Percentiles rank a stretch among this genome's conserved stretches.
These are phyloP conservation scores for Starmerella sp. DNA, from an alignment of 805 yeast genomes.

Conservation along the genomic window DNA sequence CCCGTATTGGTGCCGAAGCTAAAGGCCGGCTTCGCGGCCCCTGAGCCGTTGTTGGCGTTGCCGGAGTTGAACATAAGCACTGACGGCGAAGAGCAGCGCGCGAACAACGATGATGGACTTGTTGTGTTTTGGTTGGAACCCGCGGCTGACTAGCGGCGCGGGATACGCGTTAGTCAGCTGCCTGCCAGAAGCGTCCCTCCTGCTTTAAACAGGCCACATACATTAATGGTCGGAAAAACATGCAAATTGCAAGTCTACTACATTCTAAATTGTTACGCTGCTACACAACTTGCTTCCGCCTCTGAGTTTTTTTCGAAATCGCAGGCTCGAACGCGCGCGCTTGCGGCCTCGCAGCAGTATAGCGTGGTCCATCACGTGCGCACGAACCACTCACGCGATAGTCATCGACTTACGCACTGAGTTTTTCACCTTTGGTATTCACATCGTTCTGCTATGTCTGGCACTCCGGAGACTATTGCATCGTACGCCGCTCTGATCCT, in stretches of 20 bases:
- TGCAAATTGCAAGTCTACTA: too few species aligned
- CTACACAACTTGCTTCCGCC: too few species aligned
- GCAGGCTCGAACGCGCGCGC: too few species aligned
- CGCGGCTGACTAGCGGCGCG: background rate
- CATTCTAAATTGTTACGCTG: too few species aligned
- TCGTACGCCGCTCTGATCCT: slow-evolving; percentile 91
- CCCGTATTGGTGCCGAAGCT: background rate
- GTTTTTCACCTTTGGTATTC: slow-evolving; percentile 1
- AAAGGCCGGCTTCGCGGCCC: background rate
- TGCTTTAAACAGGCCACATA: too few species aligned
- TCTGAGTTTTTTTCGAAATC: too few species aligned
- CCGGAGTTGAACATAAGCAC: slow-evolving; percentile 5
- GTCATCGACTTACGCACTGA: background rate
- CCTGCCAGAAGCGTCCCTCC: too few species aligned
- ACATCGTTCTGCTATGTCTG: slow-evolving; percentile 46
- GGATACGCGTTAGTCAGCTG: background rate
- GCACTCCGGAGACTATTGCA: slow-evolving; percentile 63
- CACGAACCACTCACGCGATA: background rate
- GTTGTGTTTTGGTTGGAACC: slow-evolving; percentile 1
- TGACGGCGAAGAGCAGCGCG: background rate
- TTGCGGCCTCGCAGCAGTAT: background rate
- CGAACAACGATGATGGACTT: background rate
- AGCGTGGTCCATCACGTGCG: background rate
- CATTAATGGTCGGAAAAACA: too few species aligned
- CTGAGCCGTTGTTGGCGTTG: slow-evolving; percentile 2